Conservation (phyloP, 179 eudicot genomes). For the Beta macrorhiza region DNA sequence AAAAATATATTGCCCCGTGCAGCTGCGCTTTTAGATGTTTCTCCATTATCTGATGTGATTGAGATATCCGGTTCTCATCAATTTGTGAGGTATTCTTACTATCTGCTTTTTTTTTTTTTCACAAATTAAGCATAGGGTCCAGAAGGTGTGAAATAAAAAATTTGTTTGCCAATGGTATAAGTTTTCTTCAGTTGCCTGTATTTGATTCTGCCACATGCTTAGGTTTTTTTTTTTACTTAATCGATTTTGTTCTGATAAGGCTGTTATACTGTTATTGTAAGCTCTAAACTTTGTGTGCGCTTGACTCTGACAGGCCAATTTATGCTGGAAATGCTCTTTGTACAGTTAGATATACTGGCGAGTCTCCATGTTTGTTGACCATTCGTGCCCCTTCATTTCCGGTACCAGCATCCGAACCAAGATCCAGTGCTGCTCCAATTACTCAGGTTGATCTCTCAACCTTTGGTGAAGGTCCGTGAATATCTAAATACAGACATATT, state of each 20-base stretch:
- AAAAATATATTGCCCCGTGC: conserved; percentile 92
- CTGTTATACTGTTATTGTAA: background rate
- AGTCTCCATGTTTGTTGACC: conserved; percentile 80
- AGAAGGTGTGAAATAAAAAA: background rate
- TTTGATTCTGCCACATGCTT: conserved; percentile 1
- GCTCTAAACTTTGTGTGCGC: conserved; percentile 9
- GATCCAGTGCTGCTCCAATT: conserved; percentile 58
- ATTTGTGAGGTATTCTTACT: conserved; percentile 63
- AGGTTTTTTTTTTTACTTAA: too few relatives aligned
- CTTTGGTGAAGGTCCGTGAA: conserved; percentile 74
- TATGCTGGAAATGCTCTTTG: conserved; percentile 98
- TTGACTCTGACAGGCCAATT: conserved; percentile 66
- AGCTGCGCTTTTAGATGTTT: conserved; percentile 91
- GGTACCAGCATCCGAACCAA: conserved; percentile 42
- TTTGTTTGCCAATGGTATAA: background rate
- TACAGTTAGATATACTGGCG: conserved; percentile 71
- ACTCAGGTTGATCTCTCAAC: conserved; percentile 86
- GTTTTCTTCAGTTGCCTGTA: background rate
- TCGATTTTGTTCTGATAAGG: background rate
- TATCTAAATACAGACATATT: conserved; percentile 10
- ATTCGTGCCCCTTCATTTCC: conserved; percentile 88
- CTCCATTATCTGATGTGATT: conserved; percentile 86
- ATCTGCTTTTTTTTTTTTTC: background rate
- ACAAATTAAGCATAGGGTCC: background rate
- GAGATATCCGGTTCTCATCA: conserved; percentile 58